Base-by-base conservation (phyloP, 176 grass and related monocot genomes). In the Pharus latifolius region DNA sequence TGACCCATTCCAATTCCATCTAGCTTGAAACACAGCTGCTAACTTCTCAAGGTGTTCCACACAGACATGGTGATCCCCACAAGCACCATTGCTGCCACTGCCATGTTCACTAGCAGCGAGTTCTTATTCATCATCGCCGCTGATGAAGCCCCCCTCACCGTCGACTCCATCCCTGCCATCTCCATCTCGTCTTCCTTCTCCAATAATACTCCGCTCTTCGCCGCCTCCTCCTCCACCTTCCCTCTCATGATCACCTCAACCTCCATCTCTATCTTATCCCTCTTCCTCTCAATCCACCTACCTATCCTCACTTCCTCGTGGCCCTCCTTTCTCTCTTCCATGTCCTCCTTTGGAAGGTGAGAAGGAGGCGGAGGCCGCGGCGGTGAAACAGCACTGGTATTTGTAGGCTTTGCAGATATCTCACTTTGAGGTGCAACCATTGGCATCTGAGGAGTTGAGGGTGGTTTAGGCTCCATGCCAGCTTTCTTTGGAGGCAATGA, bases 81-180 rank as follows among this genome's bases (percentile, higher is more conserved):
- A 5, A 86, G 66, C 56, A 84, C 81, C 5, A 35, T 71, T 29
- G 0, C 78, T 8, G 81, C 84, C 33, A 60, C 77, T 0, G 11
- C 63, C 43, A 56, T 13, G 57, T 87, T 92, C n/a, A 69, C 37
- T 67, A 87, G 13, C 67, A 84, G 67, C 13, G 17, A 33, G 42
- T 51, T 69, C 62, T 2, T 11, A 1, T 44, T 7, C 60, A 3
- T 10, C 0, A 15, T 55, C 56, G 9, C 1, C 10, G 11, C 38
- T 33, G 0, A 13, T 14, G 37, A 15, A 23, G 10, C 17, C 2
- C 3, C 15, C 0, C 1, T 15, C 25, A 0, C 32, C 22, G 22
- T 1, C 19, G 25, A 13, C 17, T 33, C 32, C 73, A 10, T 25
- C 60, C 50, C 9, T 14, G 0, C 44, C 31, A 1, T 11, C 10